Evolutionary conservation across 2,329 filamentous ascomycete genomes (phyloP), one percentile per base, ranked within the genome.

Genomic region (Trichophyton schoenleinii): DNA sequence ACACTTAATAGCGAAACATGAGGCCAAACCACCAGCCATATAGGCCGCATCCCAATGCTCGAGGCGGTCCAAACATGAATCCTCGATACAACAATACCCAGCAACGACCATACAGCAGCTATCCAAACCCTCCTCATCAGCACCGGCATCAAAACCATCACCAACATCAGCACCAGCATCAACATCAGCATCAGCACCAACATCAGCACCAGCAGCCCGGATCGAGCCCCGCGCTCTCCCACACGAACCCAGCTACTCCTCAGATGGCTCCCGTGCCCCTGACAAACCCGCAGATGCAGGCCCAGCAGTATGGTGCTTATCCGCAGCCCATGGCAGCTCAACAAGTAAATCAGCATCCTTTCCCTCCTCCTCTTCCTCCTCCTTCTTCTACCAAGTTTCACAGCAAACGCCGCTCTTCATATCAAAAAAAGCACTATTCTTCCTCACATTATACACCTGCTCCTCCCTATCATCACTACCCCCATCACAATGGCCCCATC

Each of bases 221-320:
- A 70, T 77, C 80, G 64, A 87, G 87, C 77, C 83, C 87, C 64
- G 84, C 85, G 36, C 77, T 88, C 61, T 76, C 84, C 31, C 82
- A 82, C 61, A 84, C 85, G 41, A 81, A 87, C 68, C 85, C 87
- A 62, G 81, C 81, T 64, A 88, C 86, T 34, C 86, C 88, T 64
- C 84, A 87, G 77, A 85, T 85, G 85, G 81, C 80, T 65, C 82
- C 83, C 70, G 85, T 90, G 73, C 81, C 87, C 57, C 87, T 88
- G 73, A 80, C 80, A 62, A 80, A 81, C 63, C 81, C 82, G 49
- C 81, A 82, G 64, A 87, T 86, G 77, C 83, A 83, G 66, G 83
- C 82, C 63, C 78, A 78, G 67, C 79, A 79, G 59, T 79, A 81
- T 69, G 80, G 79, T 57, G 81, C 82, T 72, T 86, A 83, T 70